These are phyloP conservation scores for Bassia scoparia DNA, from an alignment of 148 eudicot genomes.

Conservation along the genomic window DNA sequence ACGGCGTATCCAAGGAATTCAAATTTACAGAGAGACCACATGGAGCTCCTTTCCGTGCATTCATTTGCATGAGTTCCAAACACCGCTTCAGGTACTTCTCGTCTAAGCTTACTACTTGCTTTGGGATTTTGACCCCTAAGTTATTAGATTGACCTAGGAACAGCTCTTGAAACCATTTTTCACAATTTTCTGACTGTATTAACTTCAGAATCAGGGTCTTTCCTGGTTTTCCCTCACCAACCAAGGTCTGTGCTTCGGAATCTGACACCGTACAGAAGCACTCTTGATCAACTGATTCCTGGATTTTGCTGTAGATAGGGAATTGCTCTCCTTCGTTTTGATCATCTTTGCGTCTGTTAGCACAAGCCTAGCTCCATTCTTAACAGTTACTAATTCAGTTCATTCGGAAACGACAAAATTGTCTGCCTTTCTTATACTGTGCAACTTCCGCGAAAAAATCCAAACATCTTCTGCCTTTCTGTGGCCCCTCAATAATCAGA, in stretches of 20 bases:
- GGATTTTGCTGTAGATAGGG: not conserved
- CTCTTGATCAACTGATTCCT: constrained; percentile 3
- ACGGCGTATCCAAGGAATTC: constrained; percentile 14
- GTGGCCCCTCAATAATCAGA: not conserved
- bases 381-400: not conserved
- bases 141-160: constrained; percentile 21
- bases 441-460: not conserved
- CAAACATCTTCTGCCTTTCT: not conserved
- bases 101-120: constrained; percentile 28
- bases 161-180: constrained; percentile 33
- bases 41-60: constrained; percentile 25
- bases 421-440: constrained; percentile 1
- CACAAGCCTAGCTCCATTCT: constrained; percentile 28
- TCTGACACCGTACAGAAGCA: constrained; percentile 15
- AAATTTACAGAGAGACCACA: constrained; percentile 19
- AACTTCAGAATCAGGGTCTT: constrained; percentile 28
- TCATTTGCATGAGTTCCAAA: constrained; percentile 27
- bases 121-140: constrained; percentile 24
- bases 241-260: constrained; percentile 17
- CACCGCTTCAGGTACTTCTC: constrained; percentile 32
- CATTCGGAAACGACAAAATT: constrained; percentile 10
- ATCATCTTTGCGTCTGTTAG: constrained; percentile 19
- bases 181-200: constrained; percentile 26
- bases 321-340: constrained; percentile 11
- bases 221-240: constrained; percentile 22